Conservation (phyloP, 2,329 filamentous ascomycete species). For the Pseudogymnoascus sp. region DNA sequence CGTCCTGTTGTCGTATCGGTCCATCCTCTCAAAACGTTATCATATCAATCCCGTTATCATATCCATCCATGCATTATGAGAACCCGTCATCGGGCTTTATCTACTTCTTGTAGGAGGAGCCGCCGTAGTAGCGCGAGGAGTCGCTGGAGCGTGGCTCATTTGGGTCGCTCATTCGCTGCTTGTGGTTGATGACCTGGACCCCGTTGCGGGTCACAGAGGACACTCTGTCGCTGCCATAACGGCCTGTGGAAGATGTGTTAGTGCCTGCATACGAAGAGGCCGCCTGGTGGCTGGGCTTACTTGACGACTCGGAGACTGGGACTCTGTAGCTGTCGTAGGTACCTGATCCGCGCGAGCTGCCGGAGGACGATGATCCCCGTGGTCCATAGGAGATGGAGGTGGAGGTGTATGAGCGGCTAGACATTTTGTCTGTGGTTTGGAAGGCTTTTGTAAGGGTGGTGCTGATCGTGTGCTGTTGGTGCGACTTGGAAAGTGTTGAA, state of each 20-base stretch:
- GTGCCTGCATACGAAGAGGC: neutral
- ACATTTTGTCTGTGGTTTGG: neutral
- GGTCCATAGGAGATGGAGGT: neutral
- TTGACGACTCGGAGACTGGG: neutral
- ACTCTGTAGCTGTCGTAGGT: neutral
- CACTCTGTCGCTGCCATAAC: neutral
- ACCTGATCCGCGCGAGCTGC: neutral
- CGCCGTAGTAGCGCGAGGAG: neutral
- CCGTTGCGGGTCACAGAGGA: constrained; percentile 3
- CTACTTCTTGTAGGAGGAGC: neutral
- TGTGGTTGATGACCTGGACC: constrained; percentile 7
- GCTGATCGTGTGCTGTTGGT: neutral
- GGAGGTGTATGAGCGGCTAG: neutral
- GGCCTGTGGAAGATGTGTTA: neutral
- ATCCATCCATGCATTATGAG: neutral
- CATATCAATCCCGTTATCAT: neutral
- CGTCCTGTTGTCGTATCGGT: neutral
- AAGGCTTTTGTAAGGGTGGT: neutral
- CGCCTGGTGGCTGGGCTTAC: neutral
- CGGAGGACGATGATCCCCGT: neutral
- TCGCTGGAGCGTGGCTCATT: neutral
- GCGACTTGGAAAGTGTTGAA: neutral
- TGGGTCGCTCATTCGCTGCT: neutral
- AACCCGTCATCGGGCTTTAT: neutral
- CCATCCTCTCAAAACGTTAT: neutral